Percentiles rank a stretch among this genome's conserved stretches.
These are phyloP conservation scores for Erysimum cheiranthoides DNA, from an alignment of 345 rosid genomes.

Conservation along the genomic window DNA sequence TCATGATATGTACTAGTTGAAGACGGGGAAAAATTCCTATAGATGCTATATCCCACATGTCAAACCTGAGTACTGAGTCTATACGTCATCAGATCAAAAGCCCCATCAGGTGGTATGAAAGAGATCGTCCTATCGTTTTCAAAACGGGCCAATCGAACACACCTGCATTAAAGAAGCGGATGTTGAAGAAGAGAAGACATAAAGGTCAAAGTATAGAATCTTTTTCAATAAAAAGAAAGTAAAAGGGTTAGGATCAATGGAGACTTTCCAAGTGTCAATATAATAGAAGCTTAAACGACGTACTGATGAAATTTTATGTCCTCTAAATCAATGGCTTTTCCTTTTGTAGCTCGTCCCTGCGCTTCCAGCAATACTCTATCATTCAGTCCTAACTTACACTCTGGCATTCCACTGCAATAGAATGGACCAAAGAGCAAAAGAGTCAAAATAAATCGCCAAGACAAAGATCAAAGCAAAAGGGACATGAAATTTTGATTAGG, in stretches of 20 bases:
- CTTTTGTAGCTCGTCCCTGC: constrained; percentile 92
- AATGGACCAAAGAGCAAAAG: background rate
- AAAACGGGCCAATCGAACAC: constrained; percentile 95
- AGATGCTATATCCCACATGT: constrained; percentile 6
- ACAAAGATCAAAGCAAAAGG: constrained; percentile 8
- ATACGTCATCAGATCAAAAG: constrained; percentile 98
- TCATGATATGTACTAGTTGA: background rate
- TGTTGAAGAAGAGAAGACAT: background rate
- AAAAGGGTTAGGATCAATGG: constrained; percentile 7
- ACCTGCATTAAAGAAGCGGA: constrained; percentile 52
- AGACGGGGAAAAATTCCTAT: background rate
- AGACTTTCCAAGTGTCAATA: background rate
- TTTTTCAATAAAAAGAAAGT: background rate
- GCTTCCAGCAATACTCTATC: constrained; percentile 96
- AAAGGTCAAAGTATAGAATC: constrained; percentile 5
- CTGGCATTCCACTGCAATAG: constrained; percentile 89
- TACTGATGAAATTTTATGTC: constrained; percentile 99
- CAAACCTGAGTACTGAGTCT: constrained; percentile 95
- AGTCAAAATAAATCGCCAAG: constrained; percentile 21
- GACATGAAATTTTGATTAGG: background rate
- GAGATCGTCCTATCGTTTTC: constrained; percentile 97
- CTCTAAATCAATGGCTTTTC: constrained; percentile 96
- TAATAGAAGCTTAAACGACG: constrained; percentile 10
- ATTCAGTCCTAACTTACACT: constrained; percentile 96
- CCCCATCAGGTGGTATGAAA: constrained; percentile 95